Evolutionary conservation across 805 yeast species (phyloP), one percentile per base, ranked within the genome.

Genomic region (Debaryomyces hansenii): DNA sequence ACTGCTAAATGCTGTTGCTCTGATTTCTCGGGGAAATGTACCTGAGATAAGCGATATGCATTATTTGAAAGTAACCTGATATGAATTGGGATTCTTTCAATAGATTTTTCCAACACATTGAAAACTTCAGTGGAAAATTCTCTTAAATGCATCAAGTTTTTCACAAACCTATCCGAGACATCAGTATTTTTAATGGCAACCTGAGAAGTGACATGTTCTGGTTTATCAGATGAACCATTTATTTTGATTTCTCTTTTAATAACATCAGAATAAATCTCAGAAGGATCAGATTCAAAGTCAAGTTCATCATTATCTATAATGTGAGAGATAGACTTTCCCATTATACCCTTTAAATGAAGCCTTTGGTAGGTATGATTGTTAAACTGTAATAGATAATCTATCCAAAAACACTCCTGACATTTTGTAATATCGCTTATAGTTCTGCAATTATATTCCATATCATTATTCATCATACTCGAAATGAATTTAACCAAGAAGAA

Each of bases 231-330:
- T 56, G 67, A 48, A 1, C 76, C 75, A 33, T 62, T 51, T 1
- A 67, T 55, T 45, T 57, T 63, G 41, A 66, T 55, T 18, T 75
- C 78, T 28, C 57, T 61, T 11, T 69, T 69, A 16, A 67, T 56
- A n/a, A 83, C 50, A 2, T 54, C 57, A 24, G 62, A 56, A 58
- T 79, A 79, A 21, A 87, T 84, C 12, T 67, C 65, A 2, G 79
- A 61, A 2, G 98, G 98, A 61, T 90, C 88, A 45, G 91, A 82
- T 59, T 91, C 97, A 52, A 90, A 81, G 45, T 84, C 83, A 9
- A 84, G 61, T 28, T 74, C 79, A 16, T 73, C 77, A 53, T 76
- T 75, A 20, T 77, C 73, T 14, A 75, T 59, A 9, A 80, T 60
- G 27, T 62, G 55, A 33, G 59, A 49, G 0, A 80, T 65, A 2